Evolutionary conservation across 1,284 basidiomycete genomes (phyloP), one percentile per base, ranked within the genome.

Genomic region (Cystobasidium sp.): DNA sequence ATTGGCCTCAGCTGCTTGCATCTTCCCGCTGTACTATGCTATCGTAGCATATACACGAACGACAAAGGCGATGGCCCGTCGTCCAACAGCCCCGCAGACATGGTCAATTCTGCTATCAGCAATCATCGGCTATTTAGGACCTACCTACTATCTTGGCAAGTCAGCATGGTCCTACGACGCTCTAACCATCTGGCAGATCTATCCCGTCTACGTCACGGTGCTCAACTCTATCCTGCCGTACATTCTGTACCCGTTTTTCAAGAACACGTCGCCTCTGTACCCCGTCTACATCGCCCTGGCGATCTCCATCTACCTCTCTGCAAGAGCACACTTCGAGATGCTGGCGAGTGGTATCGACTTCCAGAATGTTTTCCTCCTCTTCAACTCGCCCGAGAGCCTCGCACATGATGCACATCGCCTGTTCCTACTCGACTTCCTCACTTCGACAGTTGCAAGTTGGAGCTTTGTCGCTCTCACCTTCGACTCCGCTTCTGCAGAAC

Each of bases 401-500:
- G 37, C 70, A 43, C 22, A 43, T 9, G 58, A 65, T 52, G 70
- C 58, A 5, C 70, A 73, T 44, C 46, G 52, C n/a, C 43, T 73
- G 41, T 73, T 73, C 70, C 70, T 73, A 10, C 9, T 73, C 56
- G 70, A 73, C 41, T 73, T 73, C 43, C 62, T 73, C 51, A 55
- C 49, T 49, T 73, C 70, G 12, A 44, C 53, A 20, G 22, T 73
- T 20, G 49, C 62, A n/a, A 66, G 41, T 22, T 44, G 41, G 49
- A 37, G 39, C 18, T 62, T 65, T 44, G 43, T 73, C 7, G 62
- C 66, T 14, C 22, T 63, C 41, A 58, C 62, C 1, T 73, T 66
- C 41, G 62, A 73, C 16, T 52, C 39, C 3, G 63, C 39, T 9
- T 52, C 70, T 12, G 43, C 47, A 7, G 70, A 73, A 53, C 62